A percentile compares a stretch with the other conserved stretches of the same genome.
Conservation (phyloP, 139 green algal genomes). For the Protoeuglena noctilucae region DNA sequence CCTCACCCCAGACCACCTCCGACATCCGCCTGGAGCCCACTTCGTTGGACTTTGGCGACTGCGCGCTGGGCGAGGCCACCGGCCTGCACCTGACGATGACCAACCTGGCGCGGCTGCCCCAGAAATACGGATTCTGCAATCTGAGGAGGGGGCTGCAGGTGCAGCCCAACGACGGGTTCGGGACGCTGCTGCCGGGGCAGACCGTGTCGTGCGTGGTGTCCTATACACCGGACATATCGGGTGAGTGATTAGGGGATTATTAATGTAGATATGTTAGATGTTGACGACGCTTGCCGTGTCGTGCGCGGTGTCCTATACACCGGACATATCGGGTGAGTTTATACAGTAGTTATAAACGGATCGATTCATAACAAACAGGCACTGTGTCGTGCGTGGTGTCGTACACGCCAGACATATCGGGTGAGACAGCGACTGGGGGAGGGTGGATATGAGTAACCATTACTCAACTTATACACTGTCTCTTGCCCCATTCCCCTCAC, state of each 20-base stretch:
- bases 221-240: not conserved
- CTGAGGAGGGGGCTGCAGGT: conserved; percentile 24
- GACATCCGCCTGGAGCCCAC: conserved; percentile 28
- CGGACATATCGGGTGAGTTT: no score
- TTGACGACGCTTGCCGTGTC: conserved; percentile 4
- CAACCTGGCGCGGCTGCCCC: conserved; percentile 32
- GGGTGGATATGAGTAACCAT: no score
- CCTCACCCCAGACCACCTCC: conserved; percentile 30
- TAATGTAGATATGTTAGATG: no score
- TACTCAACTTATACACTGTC: no score
- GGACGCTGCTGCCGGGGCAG: conserved; percentile 34
- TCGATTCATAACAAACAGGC: no score
- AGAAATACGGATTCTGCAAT: conserved; percentile 30
- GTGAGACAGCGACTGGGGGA: no score
- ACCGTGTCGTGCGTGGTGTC: not conserved
- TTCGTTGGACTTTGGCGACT: conserved; percentile 30
- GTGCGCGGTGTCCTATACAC: not conserved
- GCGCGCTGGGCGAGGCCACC: conserved; percentile 25
- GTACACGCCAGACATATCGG: no score
- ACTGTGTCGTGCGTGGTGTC: not conserved
- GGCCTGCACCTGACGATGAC: conserved; percentile 21
- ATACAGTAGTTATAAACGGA: no score
- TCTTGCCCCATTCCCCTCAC: no score
- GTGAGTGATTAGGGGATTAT: no score
- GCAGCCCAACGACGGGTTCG: conserved; percentile 28